These are phyloP conservation scores for Russula sp. DNA, from an alignment of 768 basidiomycete species.

Conservation along the genomic window DNA sequence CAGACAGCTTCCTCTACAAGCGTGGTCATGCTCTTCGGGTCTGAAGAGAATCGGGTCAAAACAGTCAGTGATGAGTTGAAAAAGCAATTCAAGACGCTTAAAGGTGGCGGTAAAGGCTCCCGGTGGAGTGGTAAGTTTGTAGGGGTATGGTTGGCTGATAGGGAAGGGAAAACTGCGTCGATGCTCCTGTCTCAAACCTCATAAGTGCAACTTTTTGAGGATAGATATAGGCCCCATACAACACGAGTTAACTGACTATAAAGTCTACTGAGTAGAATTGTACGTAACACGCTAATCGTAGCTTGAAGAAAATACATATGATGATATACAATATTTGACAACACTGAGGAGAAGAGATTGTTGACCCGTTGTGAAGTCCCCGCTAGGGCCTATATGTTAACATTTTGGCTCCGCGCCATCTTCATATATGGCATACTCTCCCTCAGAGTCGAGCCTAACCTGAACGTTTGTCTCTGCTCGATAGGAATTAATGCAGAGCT, in stretches of 20 bases:
- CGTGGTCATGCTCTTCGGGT: constrained; percentile 59
- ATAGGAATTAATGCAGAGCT: not conserved
- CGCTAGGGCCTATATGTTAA: not conserved
- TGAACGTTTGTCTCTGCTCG: constrained; percentile 22
- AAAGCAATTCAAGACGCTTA: constrained; percentile 51
- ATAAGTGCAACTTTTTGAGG: not conserved
- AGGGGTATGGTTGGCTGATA: constrained; percentile 58
- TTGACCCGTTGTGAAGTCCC: not conserved
- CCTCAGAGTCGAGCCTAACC: constrained; percentile 28
- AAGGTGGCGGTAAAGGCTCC: constrained; percentile 74
- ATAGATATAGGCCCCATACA: too few relatives aligned
- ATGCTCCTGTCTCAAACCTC: constrained; percentile 9
- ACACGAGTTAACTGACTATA: too few relatives aligned
- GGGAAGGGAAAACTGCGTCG: constrained; percentile 42
- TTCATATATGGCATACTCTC: constrained; percentile 27
- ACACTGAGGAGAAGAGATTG: not conserved
- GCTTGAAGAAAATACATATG: constrained; percentile 18
- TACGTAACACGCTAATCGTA: constrained; percentile 1
- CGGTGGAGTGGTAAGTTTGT: constrained; percentile 74
- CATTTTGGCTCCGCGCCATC: constrained; percentile 16
- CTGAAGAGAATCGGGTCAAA: constrained; percentile 59
- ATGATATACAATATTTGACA: constrained; percentile 16
- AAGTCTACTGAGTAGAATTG: constrained; percentile 8
- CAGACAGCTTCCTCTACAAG: constrained; percentile 50
- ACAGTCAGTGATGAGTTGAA: constrained; percentile 56